These are phyloP conservation scores for Penstemon barbatus DNA, from an alignment of 257 asterid species.

Conservation along the genomic window DNA sequence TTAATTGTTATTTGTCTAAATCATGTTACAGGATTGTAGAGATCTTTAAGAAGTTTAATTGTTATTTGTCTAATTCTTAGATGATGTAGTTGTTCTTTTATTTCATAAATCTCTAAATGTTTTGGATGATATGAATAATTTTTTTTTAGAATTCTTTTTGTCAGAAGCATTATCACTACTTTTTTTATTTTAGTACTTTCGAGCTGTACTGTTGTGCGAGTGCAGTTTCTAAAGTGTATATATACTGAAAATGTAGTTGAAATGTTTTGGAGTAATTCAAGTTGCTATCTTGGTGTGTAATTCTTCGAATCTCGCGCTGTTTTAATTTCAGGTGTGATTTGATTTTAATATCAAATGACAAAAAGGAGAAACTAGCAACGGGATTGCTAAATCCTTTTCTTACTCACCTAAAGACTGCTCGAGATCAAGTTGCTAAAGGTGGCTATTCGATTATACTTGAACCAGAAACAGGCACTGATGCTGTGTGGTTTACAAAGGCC, in stretches of 20 bases:
- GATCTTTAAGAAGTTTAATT: slow-evolving; percentile 6
- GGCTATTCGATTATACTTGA: slow-evolving; percentile 88
- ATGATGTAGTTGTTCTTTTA: neutral
- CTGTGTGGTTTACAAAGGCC: slow-evolving; percentile 92
- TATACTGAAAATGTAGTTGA: slow-evolving; percentile 20
- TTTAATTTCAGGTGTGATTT: slow-evolving; percentile 60
- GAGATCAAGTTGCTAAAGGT: slow-evolving; percentile 81
- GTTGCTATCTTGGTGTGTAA: neutral
- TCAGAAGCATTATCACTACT: neutral
- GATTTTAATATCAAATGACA: slow-evolving; percentile 74
- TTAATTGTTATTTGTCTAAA: neutral
- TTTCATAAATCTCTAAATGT: neutral
- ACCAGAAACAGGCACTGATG: slow-evolving; percentile 54
- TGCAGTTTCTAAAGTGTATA: neutral
- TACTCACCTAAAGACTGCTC: slow-evolving; percentile 85
- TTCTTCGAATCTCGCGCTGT: slow-evolving; percentile 23
- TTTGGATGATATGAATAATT: slow-evolving; percentile 1
- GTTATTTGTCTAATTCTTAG: neutral
- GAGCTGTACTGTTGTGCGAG: neutral
- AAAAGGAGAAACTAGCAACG: slow-evolving; percentile 90
- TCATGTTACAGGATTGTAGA: neutral
- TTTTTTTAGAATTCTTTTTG: neutral
- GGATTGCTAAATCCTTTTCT: slow-evolving; percentile 94
- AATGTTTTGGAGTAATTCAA: slow-evolving; percentile 15
- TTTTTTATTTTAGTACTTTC: neutral